phyloP scores from a whole-genome alignment of 148 eudicot species.

The Heliamphora exappendiculata region DNA sequence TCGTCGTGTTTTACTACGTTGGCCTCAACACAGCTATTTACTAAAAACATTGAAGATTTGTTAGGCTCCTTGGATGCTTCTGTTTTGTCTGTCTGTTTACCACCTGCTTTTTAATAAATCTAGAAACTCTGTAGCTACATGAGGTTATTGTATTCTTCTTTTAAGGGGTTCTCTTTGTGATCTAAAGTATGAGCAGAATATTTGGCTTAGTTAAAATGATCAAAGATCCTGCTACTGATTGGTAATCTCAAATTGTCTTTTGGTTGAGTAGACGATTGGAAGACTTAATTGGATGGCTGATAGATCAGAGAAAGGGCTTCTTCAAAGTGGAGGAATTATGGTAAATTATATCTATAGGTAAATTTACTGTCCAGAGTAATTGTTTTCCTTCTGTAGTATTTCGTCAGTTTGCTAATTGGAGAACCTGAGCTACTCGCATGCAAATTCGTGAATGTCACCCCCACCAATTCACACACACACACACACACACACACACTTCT shows the following conservation, averaged over 20 bases:
- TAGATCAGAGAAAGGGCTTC: constrained; percentile 70
- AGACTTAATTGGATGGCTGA: constrained; percentile 97
- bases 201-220: background rate
- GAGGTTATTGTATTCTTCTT: background rate
- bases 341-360: constrained; percentile 87
- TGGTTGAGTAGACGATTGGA: constrained; percentile 48
- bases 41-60: background rate
- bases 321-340: constrained; percentile 86
- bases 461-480: no score
- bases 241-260: background rate
- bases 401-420: background rate
- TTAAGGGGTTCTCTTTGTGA: background rate
- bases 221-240: background rate
- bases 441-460: no score
- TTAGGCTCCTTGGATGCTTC: background rate
- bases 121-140: background rate
- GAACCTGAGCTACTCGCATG: background rate
- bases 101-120: background rate
- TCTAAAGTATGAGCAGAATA: background rate
- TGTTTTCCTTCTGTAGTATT: background rate
- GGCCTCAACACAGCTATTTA: background rate
- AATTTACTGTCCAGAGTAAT: constrained; percentile 6
- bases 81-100: background rate
- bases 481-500: no score
- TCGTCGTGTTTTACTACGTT: background rate